Base-by-base conservation (phyloP, 495 filamentous ascomycete species). In the Friedmanniomyces simplex region DNA sequence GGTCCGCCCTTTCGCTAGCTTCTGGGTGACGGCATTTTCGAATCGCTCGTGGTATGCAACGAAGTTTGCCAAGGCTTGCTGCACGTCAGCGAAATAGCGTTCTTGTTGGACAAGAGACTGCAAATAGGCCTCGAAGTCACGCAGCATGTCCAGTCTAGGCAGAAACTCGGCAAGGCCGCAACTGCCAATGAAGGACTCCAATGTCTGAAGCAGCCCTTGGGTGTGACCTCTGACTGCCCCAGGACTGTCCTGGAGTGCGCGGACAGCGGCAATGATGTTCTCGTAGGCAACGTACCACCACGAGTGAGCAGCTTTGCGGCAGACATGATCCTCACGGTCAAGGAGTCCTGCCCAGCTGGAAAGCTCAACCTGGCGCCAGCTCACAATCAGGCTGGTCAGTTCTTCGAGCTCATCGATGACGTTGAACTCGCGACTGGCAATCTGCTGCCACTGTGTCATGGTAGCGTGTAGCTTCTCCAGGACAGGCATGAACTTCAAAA, bases 271-370 rank as follows among this genome's bases (percentile, higher is more conserved):
- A 62, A 99, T 76, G 50, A 95, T 80, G 26, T 80, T 86, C 70
- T 95, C 88, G 52, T 95, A 97, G 6, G 91, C 88, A 45, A 96
- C 80, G 66, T 96, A 99, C 88, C 91, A 99, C 91, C 93, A 99
- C 12, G 85, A 83, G 59, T 80, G 82, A 11, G 91, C 89, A 64
- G 88, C 83, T 30, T 85, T 77, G 11, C 82, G 72, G 58, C 81
- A 87, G 61, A 84, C 86, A 60, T 82, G 79, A 14, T 82, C 77
- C 68, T 99, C 93, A 57, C 85, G 77, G 62, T 96, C 88, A 49
- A 99, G 80, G n/a, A 99, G 70, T 37, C 81, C 84, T 20, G 87
- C 83, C 94, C 94, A 99, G 4, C 89, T 94, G 0, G 86, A 82
- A 25, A 99, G 73, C 62, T 99, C 94, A 26, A 97, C 75, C 36